Percentiles rank a stretch among this genome's conserved stretches.
These are phyloP conservation scores for Fusarium annulatum DNA, from an alignment of 2,329 filamentous ascomycete genomes.

Conservation along the genomic window DNA sequence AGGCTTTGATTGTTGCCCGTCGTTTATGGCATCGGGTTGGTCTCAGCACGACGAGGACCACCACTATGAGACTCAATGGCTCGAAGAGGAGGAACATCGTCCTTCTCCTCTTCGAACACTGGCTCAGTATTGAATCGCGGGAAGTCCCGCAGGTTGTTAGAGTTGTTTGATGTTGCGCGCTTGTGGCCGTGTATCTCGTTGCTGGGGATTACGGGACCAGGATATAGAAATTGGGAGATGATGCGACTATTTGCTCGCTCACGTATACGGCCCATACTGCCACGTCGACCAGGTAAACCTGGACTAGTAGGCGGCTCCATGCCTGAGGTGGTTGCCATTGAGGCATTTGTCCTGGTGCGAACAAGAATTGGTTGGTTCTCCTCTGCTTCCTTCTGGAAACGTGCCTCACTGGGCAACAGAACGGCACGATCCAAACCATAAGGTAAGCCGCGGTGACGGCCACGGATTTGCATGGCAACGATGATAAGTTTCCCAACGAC, in stretches of 20 bases:
- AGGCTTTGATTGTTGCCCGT: not conserved
- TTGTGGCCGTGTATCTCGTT: constrained; percentile 45
- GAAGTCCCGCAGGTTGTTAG: constrained; percentile 40
- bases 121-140: constrained; percentile 45
- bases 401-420: constrained; percentile 66
- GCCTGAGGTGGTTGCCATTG: constrained; percentile 47
- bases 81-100: constrained; percentile 42
- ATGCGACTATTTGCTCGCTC: constrained; percentile 55
- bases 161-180: constrained; percentile 46
- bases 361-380: constrained; percentile 56
- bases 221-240: constrained; percentile 60
- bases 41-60: constrained; percentile 45
- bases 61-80: constrained; percentile 40
- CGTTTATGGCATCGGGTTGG: constrained; percentile 40
- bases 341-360: constrained; percentile 52
- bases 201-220: constrained; percentile 56
- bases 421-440: constrained; percentile 74
- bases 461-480: constrained; percentile 76
- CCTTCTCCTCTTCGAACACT: constrained; percentile 42
- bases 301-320: constrained; percentile 39
- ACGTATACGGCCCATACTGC: constrained; percentile 54
- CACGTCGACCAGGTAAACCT: constrained; percentile 47
- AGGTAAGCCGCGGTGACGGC: constrained; percentile 74
- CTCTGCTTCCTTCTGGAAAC: constrained; percentile 64
- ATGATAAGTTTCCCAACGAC: constrained; percentile 77